Base-by-base conservation (phyloP, 176 grass and related monocot genomes). In the Typha latifolia region DNA sequence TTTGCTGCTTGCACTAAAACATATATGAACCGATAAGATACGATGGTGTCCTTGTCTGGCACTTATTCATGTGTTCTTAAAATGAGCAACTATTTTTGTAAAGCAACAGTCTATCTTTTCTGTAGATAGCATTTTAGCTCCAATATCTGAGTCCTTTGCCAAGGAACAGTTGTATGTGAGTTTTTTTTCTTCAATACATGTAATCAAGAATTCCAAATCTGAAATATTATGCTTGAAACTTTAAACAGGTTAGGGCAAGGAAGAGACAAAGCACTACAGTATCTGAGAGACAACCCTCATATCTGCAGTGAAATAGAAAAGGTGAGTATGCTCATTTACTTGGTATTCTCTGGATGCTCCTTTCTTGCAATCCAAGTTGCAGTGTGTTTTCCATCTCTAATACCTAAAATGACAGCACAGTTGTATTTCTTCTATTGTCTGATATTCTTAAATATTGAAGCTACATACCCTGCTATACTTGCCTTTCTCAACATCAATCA, bases 191-290 rank as follows among this genome's bases (percentile, higher is more conserved):
- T n/a, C n/a, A n/a, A n/a, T 57, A 59, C 10, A 59, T 59, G 7
- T 59, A 6, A 59, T 59, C n/a, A 43, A 43, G 8, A 59, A 19
- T 59, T 59, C 20, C 11, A 0, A n/a, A 22, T 59, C 20, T 10
- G 16, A 19, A 11, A 9, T 59, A 21, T 59, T 19, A 22, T 21
- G 3, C 15, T 21, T 59, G 20, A 59, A 59, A 27, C 51, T 66
- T 51, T 62, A 14, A 63, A 43, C 84, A 99, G 94, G 62, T 23
- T 99, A 49, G 94, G 89, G 48, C 94, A 99, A 81, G 89, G 89
- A 32, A 99, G 83, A 71, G 94, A 99, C 53, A 99, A 93, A 61
- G 73, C 94, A 69, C 66, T 90, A 16, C 94, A 99, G 59, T 93
- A 87, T 87, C 75, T 99, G 72, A 73, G 81, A 62, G 89, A 93